Base-by-base conservation (phyloP, 2,329 filamentous ascomycete genomes). In the Chalara sp. region DNA sequence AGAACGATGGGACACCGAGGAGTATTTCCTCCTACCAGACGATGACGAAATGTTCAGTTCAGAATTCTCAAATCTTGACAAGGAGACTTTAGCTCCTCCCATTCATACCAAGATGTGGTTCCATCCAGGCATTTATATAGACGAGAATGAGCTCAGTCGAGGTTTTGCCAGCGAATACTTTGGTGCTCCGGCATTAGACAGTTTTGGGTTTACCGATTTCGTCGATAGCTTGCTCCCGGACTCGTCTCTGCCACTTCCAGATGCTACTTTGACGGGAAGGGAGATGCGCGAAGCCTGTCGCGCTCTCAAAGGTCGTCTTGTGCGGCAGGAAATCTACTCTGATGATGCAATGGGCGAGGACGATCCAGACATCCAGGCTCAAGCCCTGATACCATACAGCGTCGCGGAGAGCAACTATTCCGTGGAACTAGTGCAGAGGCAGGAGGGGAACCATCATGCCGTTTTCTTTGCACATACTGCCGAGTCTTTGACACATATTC, bases 1-100 rank as follows among this genome's bases (percentile, higher is more conserved):
- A 11, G 47, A 49, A 33, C 37, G 28, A 12, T 49, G 47, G 47
- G 47, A 49, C 40, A 33, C 37, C 21, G 39, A 33, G 13, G n/a
- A n/a, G n/a, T n/a, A n/a, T n/a, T n/a, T n/a, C n/a, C n/a, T n/a
- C n/a, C n/a, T n/a, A n/a, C n/a, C n/a, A n/a, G 37, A 33, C 37
- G 32, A 7, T 44, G 30, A 29, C 6, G 47, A 49, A 44, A 21
- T 31, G 8, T 32, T 7, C 41, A 8, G 39, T n/a, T 6, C 32
- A 6, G n/a, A 12, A 7, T 30, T 32, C 6, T 35, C 32, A 6
- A 47, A 47, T 21, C 32, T 47, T 39, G 45, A 47, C 21, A n/a
- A n/a, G n/a, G 28, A 13, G 28, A 35, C 31, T 30, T 12, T 35
- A 13, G 6, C 32, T 33, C 45, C 45, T 29, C 45, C 45, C 6